phyloP scores from a whole-genome alignment of 2,329 filamentous ascomycete species.

The Thielaviopsis ethacetica region DNA sequence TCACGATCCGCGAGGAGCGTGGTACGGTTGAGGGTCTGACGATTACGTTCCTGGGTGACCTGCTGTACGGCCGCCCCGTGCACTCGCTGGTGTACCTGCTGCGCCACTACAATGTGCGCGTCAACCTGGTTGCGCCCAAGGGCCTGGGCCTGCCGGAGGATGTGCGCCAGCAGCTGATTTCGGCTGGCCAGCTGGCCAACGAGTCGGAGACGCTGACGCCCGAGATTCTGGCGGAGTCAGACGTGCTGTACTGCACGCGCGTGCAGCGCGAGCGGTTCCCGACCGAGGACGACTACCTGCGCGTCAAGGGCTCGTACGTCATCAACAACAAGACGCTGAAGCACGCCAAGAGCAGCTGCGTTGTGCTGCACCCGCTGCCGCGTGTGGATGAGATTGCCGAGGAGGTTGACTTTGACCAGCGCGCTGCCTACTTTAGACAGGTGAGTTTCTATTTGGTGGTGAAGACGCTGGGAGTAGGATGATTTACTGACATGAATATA shows the following conservation, averaged over 20 bases:
- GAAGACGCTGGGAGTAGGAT: not conserved
- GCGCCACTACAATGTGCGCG: slow-evolving; percentile 83
- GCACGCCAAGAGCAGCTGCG: slow-evolving; percentile 81
- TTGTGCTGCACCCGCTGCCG: slow-evolving; percentile 89
- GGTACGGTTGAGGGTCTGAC: slow-evolving; percentile 90
- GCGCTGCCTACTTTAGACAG: slow-evolving; percentile 98
- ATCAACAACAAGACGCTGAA: slow-evolving; percentile 83
- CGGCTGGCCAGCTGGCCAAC: slow-evolving; percentile 57
- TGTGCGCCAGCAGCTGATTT: slow-evolving; percentile 54
- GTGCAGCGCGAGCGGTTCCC: slow-evolving; percentile 94
- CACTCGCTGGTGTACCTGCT: slow-evolving; percentile 91
- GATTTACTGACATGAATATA: slow-evolving; percentile 21
- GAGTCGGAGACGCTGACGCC: slow-evolving; percentile 69
- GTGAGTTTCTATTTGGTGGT: slow-evolving; percentile 34
- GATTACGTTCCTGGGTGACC: slow-evolving; percentile 89
- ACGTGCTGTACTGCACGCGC: slow-evolving; percentile 92
- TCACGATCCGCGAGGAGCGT: slow-evolving; percentile 94
- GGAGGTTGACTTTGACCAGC: slow-evolving; percentile 94
- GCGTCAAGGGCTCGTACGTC: slow-evolving; percentile 73
- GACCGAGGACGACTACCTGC: slow-evolving; percentile 65
- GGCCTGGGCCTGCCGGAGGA: slow-evolving; percentile 60
- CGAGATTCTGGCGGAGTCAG: slow-evolving; percentile 70
- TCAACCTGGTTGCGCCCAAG: slow-evolving; percentile 79
- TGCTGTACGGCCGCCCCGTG: slow-evolving; percentile 83
- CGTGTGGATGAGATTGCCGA: slow-evolving; percentile 85